These are phyloP conservation scores for Warburgia ugandensis DNA, from an alignment of 164 flowering plant genomes.

Conservation along the genomic window DNA sequence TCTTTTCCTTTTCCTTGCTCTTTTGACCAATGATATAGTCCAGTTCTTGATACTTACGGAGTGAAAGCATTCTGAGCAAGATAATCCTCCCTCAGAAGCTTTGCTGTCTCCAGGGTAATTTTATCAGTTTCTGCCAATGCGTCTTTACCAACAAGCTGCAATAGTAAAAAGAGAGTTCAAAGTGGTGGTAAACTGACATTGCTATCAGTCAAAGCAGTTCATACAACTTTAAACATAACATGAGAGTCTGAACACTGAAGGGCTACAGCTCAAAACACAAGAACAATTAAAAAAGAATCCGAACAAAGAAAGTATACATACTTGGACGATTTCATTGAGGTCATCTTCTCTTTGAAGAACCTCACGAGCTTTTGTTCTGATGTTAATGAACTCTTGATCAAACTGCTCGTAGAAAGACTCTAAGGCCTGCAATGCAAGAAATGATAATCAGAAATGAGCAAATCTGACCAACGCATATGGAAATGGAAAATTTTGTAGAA, in stretches of 20 bases:
- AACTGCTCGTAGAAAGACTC: constrained; percentile 91
- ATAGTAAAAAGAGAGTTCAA: constrained; percentile 9
- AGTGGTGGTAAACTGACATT: too few relatives aligned
- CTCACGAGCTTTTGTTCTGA: constrained; percentile 99
- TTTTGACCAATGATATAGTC: too few relatives aligned
- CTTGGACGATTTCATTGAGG: constrained; percentile 97
- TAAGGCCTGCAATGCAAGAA: constrained; percentile 55
- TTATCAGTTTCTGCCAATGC: constrained; percentile 97
- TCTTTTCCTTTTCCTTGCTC: too few relatives aligned
- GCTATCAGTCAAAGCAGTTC: too few relatives aligned
- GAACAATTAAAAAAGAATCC: neutral
- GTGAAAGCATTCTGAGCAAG: constrained; percentile 99
- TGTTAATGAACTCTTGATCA: constrained; percentile 85
- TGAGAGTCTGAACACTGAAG: neutral
- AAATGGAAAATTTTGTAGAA: too few relatives aligned
- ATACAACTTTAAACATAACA: too few relatives aligned
- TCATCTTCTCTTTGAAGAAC: constrained; percentile 98
- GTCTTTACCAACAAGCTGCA: constrained; percentile 99
- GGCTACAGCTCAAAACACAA: neutral
- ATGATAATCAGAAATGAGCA: neutral
- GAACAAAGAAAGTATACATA: constrained; percentile 21
- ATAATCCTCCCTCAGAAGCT: constrained; percentile 97
- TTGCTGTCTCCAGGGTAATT: constrained; percentile 92
- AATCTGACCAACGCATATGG: neutral
- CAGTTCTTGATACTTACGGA: constrained; percentile 51